Base-by-base conservation (phyloP, 495 filamentous ascomycete species). In the Penicillium manginii region DNA sequence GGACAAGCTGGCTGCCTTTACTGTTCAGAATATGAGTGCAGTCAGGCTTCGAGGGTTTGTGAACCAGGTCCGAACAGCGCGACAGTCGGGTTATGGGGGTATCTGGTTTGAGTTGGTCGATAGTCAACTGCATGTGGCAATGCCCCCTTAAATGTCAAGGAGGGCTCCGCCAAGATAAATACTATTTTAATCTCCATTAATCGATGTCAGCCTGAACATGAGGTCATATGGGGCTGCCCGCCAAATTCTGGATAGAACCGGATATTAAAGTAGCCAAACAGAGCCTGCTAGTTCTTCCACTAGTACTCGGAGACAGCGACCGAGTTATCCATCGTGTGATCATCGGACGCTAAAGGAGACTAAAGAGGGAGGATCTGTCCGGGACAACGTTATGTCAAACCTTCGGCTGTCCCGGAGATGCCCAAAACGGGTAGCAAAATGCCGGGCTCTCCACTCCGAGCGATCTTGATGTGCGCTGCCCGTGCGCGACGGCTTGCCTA, bases 61-160 rank as follows among this genome's bases (percentile, higher is more conserved):
- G 18, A 62, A 62, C 22, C 49, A 62, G 49, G 54, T 71, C 35
- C 58, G 70, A 39, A 43, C 50, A 22, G 62, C 61, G 19, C 58
- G 54, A 22, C 37, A 63, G 12, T 60, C 61, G 32, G 65, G 59
- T 19, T 70, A 50, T 52, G 45, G 58, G 48, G 69, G 69, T 2
- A 32, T 63, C 7, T 68, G 64, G 65, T 72, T 70, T 58, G 69
- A 72, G 39, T 46, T 72, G 55, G 64, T 66, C 33, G 69, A 72
- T 23, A 58, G 56, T 33, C 55, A 70, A 53, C 62, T 70, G 42
- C 55, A 62, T 50, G 65, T 65, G 52, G 67, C 67, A 10, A 56
- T 67, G 57, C 67, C 67, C 14, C 67, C 67, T 21, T 69, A 63
- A 42, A 31, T 21, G 45, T 29, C 19, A 26, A 47, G 3, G 19